Percentiles rank a stretch among this genome's conserved stretches.
Conservation (phyloP, 805 yeast genomes). For the Yamadazyma akitaensis region DNA sequence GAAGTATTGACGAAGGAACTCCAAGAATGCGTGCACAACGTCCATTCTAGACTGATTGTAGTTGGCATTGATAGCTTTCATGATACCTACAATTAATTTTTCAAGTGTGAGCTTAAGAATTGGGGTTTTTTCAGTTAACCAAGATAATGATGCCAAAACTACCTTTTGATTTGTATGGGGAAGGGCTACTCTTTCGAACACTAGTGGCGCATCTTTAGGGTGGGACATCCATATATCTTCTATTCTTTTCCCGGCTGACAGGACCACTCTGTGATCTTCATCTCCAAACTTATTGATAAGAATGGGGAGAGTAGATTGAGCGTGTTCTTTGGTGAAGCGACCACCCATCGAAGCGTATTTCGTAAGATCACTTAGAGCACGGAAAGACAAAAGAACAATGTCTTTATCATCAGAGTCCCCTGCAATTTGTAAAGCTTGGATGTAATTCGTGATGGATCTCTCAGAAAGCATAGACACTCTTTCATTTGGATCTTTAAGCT, state of each 20-base stretch:
- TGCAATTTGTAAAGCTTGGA: slow-evolving; percentile 3
- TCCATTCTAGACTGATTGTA: slow-evolving; percentile 5
- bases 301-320: slow-evolving; percentile 3
- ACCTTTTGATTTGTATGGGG: slow-evolving; percentile 4
- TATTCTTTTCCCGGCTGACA: slow-evolving; percentile 5
- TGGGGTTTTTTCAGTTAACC: slow-evolving; percentile 3
- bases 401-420: slow-evolving; percentile 1
- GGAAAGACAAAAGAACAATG: not conserved
- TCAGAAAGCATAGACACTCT: not conserved
- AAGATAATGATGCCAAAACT: slow-evolving; percentile 1
- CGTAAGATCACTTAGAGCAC: slow-evolving; percentile 6
- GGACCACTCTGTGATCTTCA: not conserved
- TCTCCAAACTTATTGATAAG: slow-evolving; percentile 7
- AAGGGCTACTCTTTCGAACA: slow-evolving; percentile 2
- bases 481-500: slow-evolving; percentile 1
- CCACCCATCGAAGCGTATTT: slow-evolving; percentile 7
- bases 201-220: slow-evolving; percentile 2
- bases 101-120: slow-evolving; percentile 4
- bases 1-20: slow-evolving; percentile 3
- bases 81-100: slow-evolving; percentile 1
- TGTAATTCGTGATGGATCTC: slow-evolving; percentile 4
- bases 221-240: slow-evolving; percentile 7
- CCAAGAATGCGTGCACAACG: slow-evolving; percentile 5
- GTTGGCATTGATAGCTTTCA: slow-evolving; percentile 2
- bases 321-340: slow-evolving; percentile 5